phyloP scores from a whole-genome alignment of 331 rosid genomes.

The Malus hybrid region DNA sequence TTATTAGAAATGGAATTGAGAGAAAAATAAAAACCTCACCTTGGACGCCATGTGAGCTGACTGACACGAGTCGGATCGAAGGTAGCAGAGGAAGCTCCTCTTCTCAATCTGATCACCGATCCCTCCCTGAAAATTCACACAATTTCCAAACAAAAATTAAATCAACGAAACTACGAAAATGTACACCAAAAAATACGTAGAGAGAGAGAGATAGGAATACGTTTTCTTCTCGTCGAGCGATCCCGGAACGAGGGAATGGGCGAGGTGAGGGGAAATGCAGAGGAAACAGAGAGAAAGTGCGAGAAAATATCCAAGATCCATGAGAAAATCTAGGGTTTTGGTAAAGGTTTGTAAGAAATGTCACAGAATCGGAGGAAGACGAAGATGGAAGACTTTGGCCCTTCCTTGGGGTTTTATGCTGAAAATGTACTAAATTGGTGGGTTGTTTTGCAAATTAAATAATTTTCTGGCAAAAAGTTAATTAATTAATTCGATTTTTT shows the following conservation, averaged over 20 bases:
- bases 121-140: slow-evolving; percentile 31
- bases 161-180: neutral
- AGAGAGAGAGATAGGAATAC: slow-evolving; percentile 16
- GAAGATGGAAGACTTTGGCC: neutral
- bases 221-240: slow-evolving; percentile 20
- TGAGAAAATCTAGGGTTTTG: slow-evolving; percentile 10
- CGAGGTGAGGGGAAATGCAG: slow-evolving; percentile 30
- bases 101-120: slow-evolving; percentile 42
- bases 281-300: slow-evolving; percentile 36
- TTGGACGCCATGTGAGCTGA: slow-evolving; percentile 89
- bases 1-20: neutral
- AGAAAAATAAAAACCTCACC: slow-evolving; percentile 24
- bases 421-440: neutral
- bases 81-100: slow-evolving; percentile 27
- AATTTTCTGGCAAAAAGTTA: neutral
- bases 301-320: slow-evolving; percentile 38
- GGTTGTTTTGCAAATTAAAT: neutral
- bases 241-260: slow-evolving; percentile 49
- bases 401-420: neutral
- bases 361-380: neutral
- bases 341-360: neutral
- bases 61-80: slow-evolving; percentile 76
- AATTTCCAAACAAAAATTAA: neutral
- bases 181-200: neutral
- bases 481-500: neutral